Evolutionary conservation across 2,329 filamentous ascomycete genomes (phyloP), one percentile per base, ranked within the genome.

Genomic region (Hypoxylon sp.): DNA sequence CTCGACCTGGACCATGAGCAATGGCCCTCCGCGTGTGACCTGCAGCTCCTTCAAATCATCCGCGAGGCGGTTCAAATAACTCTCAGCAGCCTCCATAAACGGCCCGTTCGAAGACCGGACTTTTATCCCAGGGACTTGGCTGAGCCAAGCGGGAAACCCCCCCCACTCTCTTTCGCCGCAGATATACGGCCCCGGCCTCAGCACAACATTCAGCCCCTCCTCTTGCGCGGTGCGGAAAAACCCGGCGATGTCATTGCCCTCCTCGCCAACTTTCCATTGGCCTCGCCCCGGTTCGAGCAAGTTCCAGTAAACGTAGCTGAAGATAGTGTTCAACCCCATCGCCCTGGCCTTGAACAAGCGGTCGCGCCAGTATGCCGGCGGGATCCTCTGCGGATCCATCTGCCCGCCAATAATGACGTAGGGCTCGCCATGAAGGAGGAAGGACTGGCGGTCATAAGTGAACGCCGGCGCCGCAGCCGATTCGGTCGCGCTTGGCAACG

Each of bases 301-400:
- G 68, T 85, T 81, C 83, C 83, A 85, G 70, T 80, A 85, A 3
- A 84, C 74, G 69, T 85, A 85, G 40, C 78, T 79, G 65, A 85
- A 84, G 46, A 84, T 81, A 0, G 82, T 84, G 63, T 84, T 84
- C 0, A 84, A 62, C 0, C 82, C 81, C 81, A 84, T 83, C 1
- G 81, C 78, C 8, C 78, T 73, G 8, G 80, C 82, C 51, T 80
- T 82, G 20, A 71, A 60, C 0, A 84, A 71, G 8, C 83, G 78
- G 45, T 84, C 79, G 14, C 75, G 71, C 83, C 83, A 85, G 70
- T 83, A 83, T 26, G 77, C 69, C 3, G 74, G 75, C 0, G 82
- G 83, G 36, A 85, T 80, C 11, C 82, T 79, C 64, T 85, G 83
- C 0, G 81, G 81, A 59, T 84, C 82, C 77, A 84, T 84, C 70